Evolutionary conservation across 73 alveolate genomes (phyloP), one percentile per base, ranked within the genome.

Genomic region (Blepharisma japonicum): DNA sequence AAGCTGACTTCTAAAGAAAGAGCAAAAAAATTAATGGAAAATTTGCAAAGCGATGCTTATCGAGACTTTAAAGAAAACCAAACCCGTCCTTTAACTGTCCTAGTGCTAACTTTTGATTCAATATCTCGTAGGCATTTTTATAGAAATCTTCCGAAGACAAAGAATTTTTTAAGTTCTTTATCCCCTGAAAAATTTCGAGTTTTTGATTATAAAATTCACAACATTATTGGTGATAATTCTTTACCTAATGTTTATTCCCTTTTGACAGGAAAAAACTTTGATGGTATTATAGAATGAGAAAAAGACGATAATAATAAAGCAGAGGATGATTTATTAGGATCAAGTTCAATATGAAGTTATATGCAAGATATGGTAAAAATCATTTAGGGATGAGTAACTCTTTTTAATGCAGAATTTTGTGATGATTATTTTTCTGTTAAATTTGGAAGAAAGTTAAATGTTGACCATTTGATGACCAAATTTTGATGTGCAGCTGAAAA

Each of bases 61-160:
- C 18, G 23, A n/a, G 39, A 8, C 11, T 61, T 14, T 25, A 61
- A 25, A 61, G 14, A n/a, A 9, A 9, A n/a, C 14, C n/a, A 61
- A 61, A 61, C 74, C 11, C 14, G 47, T 4, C 74, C 74, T 14
- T 61, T 61, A 61, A 70, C 80, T 23, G 80, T 70, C 14, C 5
- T 70, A 2, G 21, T 70, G 18, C 20, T 70, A 2, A 18, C 68
- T 9, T 9, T 70, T n/a, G 80, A 70, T 25, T 70, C 80, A 1
- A 14, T 70, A 45, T 70, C 80, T n/a, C 56, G 80, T 14, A 70
- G 27, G 61, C 61, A 38, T 38, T 70, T 70, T 45, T 70, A 70
- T 70, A 23, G 80, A 23, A 23, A 45, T n/a, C 56, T 70, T 9
- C 80, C 80, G 2, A n/a, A n/a, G 61, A 70, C 80, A n/a, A 18